phyloP scores from a whole-genome alignment of 768 basidiomycete species.

The Termitomyces sp. region DNA sequence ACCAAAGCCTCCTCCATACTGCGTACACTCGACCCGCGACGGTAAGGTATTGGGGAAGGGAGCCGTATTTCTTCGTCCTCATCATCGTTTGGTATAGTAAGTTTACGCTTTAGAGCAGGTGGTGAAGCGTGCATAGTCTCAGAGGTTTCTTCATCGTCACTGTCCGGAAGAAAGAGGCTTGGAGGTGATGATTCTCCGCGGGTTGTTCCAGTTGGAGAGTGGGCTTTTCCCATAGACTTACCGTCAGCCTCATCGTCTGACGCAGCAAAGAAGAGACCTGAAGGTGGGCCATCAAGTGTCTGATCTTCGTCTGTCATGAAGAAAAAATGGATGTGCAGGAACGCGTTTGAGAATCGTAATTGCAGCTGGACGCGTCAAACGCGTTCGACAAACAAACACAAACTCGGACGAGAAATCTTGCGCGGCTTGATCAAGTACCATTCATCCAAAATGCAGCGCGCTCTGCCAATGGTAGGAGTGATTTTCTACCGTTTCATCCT shows the following conservation, averaged over 20 bases:
- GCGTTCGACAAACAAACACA: conserved; percentile 33
- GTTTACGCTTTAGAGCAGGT: conserved; percentile 15
- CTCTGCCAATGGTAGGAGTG: conserved; percentile 63
- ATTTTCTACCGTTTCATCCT: not conserved
- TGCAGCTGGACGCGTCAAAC: conserved; percentile 29
- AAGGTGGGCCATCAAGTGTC: conserved; percentile 25
- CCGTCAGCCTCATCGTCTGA: conserved; percentile 48
- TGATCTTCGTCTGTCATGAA: conserved; percentile 21
- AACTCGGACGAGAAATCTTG: conserved; percentile 27
- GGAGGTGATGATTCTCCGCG: conserved; percentile 15
- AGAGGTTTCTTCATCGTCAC: conserved; percentile 26
- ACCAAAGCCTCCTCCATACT: conserved; percentile 27
- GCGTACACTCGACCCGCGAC: conserved; percentile 36
- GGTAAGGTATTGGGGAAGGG: conserved; percentile 22
- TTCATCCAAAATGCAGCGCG: conserved; percentile 71
- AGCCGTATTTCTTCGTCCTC: conserved; percentile 13
- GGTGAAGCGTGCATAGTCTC: conserved; percentile 4
- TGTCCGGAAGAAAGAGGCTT: conserved; percentile 30
- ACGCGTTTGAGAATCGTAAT: conserved; percentile 19
- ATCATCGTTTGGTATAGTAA: conserved; percentile 7
- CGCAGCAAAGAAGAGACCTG: conserved; percentile 53
- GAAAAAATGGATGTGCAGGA: conserved; percentile 4
- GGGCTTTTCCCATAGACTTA: conserved; percentile 11
- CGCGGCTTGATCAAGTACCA: conserved; percentile 15
- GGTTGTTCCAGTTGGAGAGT: conserved; percentile 12